These are phyloP conservation scores for Gossypium davidsonii DNA, from an alignment of 441 rosid genomes.

Conservation along the genomic window DNA sequence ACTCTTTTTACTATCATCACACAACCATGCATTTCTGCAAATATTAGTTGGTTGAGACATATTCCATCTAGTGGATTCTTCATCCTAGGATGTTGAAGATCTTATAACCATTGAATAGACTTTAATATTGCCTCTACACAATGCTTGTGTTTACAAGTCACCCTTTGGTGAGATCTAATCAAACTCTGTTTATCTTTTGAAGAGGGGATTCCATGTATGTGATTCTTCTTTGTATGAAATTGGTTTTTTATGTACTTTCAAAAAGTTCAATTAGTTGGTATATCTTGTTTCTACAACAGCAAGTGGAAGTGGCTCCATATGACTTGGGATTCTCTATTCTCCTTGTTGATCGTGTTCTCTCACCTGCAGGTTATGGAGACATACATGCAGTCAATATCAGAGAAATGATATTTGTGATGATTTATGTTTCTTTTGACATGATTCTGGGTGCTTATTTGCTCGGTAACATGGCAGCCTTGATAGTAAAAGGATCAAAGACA, in stretches of 20 bases:
- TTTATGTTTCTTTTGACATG: constrained; percentile 64
- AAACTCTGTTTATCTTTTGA: background rate
- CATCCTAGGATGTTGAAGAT: background rate
- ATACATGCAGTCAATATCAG: constrained; percentile 63
- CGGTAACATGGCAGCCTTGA: constrained; percentile 72
- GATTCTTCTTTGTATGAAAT: background rate
- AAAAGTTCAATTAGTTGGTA: background rate
- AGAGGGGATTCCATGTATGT: background rate
- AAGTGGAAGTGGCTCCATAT: background rate
- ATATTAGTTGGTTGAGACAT: background rate
- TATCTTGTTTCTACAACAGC: background rate
- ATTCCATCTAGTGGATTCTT: background rate
- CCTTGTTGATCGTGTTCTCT: background rate
- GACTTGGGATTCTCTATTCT: background rate
- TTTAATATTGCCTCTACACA: background rate
- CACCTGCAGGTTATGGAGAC: constrained; percentile 57
- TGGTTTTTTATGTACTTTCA: background rate
- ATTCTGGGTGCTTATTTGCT: constrained; percentile 64
- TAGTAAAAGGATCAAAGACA: constrained; percentile 66
- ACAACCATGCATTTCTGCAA: background rate
- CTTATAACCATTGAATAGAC: background rate
- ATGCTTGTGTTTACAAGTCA: background rate
- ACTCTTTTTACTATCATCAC: background rate
- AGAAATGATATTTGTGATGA: constrained; percentile 64
- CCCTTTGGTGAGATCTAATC: background rate